These are phyloP conservation scores for Globisporangium barbulae DNA, from an alignment of 352 stramenopile genomes.

Conservation along the genomic window DNA sequence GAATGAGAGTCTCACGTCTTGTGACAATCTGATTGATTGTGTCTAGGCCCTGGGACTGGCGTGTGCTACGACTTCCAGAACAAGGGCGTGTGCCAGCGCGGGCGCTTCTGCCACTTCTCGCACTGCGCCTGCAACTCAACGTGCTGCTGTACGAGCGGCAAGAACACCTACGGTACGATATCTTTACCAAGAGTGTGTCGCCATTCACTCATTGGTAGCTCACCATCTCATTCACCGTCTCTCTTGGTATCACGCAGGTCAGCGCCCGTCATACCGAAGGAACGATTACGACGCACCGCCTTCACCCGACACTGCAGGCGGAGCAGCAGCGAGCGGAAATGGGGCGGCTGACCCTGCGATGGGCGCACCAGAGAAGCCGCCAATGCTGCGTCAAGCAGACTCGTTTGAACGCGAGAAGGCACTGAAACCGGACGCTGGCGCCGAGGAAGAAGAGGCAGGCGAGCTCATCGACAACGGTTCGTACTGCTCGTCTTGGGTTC, in stretches of 20 bases:
- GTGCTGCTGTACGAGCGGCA: constrained; percentile 73
- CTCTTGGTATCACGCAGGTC: constrained; percentile 30
- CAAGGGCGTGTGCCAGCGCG: constrained; percentile 82
- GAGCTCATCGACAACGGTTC: constrained; percentile 64
- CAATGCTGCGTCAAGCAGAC: constrained; percentile 29
- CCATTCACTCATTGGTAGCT: neutral
- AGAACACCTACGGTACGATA: constrained; percentile 79
- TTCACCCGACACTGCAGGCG: constrained; percentile 39
- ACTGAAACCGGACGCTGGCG: constrained; percentile 26
- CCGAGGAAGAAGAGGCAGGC: constrained; percentile 68
- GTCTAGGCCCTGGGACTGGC: constrained; percentile 51
- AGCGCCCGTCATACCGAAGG: constrained; percentile 74
- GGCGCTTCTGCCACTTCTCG: constrained; percentile 83
- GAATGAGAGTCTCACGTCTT: neutral
- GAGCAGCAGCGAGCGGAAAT: neutral
- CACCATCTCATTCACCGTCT: neutral
- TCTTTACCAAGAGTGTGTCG: neutral
- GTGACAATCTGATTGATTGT: neutral
- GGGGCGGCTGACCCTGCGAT: constrained; percentile 21
- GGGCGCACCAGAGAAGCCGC: constrained; percentile 37
- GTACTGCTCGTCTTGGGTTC: constrained; percentile 2
- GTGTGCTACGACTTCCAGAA: constrained; percentile 90
- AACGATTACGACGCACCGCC: constrained; percentile 81
- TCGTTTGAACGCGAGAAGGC: constrained; percentile 51
- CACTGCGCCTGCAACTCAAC: constrained; percentile 87